These are phyloP conservation scores for Cylindrodendrum hubeiense DNA, from an alignment of 2,329 filamentous ascomycete genomes.

Conservation along the genomic window DNA sequence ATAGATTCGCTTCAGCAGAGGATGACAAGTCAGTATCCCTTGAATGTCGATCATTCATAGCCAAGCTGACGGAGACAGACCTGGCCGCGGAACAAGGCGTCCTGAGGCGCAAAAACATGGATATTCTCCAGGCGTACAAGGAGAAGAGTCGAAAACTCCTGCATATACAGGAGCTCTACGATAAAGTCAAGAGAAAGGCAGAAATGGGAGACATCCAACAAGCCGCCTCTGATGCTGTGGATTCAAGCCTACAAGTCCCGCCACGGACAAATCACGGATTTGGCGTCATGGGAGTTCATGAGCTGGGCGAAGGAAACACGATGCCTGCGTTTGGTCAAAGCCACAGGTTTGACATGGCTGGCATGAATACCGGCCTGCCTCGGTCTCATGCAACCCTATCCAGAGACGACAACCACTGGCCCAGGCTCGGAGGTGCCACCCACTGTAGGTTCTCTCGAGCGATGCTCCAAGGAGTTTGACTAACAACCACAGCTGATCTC, in stretches of 20 bases:
- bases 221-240: constrained; percentile 62
- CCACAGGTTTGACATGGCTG: constrained; percentile 33
- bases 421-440: constrained; percentile 21
- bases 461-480: not conserved
- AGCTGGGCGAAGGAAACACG: not conserved
- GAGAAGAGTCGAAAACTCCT: constrained; percentile 79
- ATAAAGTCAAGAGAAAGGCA: constrained; percentile 68
- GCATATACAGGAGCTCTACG: constrained; percentile 75
- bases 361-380: constrained; percentile 30
- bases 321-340: constrained; percentile 26
- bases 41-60: not conserved
- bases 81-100: constrained; percentile 72
- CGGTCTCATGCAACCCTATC: constrained; percentile 23
- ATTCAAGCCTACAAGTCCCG: constrained; percentile 40
- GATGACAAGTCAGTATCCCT: constrained; percentile 64
- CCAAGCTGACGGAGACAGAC: constrained; percentile 48
- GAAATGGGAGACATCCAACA: constrained; percentile 67
- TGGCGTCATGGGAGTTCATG: constrained; percentile 10
- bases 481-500: constrained; percentile 29
- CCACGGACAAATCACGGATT: constrained; percentile 27
- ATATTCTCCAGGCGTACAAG: constrained; percentile 73
- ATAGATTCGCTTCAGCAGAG: constrained; percentile 75
- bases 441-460: constrained; percentile 26
- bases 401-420: constrained; percentile 35
- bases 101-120: constrained; percentile 78